Evolutionary conservation across 2,329 filamentous ascomycete species (phyloP), one percentile per base, ranked within the genome.

Genomic region (Trichophyton verrucosum): DNA sequence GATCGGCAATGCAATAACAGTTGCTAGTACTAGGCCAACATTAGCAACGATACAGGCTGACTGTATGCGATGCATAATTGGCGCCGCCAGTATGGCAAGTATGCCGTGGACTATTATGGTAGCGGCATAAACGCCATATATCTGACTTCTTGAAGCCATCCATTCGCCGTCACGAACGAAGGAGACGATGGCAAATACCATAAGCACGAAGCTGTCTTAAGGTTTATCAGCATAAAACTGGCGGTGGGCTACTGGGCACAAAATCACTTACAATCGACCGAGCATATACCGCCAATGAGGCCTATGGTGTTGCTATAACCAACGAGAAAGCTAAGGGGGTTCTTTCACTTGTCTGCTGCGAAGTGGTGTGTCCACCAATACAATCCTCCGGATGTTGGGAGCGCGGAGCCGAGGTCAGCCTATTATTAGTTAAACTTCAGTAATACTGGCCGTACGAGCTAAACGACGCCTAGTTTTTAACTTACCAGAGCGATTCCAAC

Each of bases 351-450:
- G 1, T 79, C 78, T 2, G 76, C 78, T 9, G 80, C 77, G 67
- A 83, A 84, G 69, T 82, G 82, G 65, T 84, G 82, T 6, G 81
- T 82, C 80, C 80, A 79, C 71, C 75, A 84, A 67, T 84, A 84
- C 1, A 85, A 71, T 0, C 82, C 82, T 8, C 82, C 82, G 38
- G 75, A 78, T 2, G 82, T 84, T 2, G 82, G 82, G 79, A 85
- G 82, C 2, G 78, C 76, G 30, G 76, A 78, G 20, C 77, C 77
- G 61, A 81, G 69, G 68, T 80, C 78, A 33, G 78, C 77, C 78
- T 74, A 60, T 22, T 17, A 30, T 30, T 7, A 30, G 27, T 7
- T 30, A 38, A 9, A 51, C 8, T 27, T 51, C 20, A 51, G 42
- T 1, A 51, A 42, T 30, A 22, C 46, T 8, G 13, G 13, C 22